These are phyloP conservation scores for Xerocomus minutiporus DNA, from an alignment of 1,284 basidiomycete species.

Conservation along the genomic window DNA sequence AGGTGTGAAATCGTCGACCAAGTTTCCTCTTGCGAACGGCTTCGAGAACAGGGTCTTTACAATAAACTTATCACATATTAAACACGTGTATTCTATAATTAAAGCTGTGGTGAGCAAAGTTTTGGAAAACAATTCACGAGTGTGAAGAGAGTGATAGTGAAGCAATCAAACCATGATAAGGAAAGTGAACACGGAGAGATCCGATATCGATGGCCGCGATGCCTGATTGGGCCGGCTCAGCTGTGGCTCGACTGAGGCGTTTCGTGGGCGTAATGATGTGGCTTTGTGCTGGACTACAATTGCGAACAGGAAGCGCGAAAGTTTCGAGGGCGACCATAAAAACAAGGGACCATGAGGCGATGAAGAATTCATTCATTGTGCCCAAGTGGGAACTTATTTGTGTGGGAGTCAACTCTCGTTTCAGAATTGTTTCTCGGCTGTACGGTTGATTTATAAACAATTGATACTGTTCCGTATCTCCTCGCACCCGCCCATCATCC, in stretches of 20 bases:
- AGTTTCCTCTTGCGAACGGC: constrained; percentile 2
- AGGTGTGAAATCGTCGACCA: neutral
- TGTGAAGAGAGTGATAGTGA: constrained; percentile 8
- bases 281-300: constrained; percentile 23
- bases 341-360: constrained; percentile 15
- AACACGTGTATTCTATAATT: neutral
- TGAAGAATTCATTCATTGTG: constrained; percentile 13
- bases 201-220: constrained; percentile 15
- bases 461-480: neutral
- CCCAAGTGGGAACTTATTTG: constrained; percentile 16
- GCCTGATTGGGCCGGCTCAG: neutral
- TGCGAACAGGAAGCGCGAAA: neutral
- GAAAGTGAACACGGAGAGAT: constrained; percentile 9
- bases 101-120: constrained; percentile 2
- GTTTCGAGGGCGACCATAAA: neutral
- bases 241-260: constrained; percentile 4
- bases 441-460: constrained; percentile 22
- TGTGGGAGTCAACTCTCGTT: constrained; percentile 15
- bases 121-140: constrained; percentile 3
- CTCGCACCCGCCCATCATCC: neutral
- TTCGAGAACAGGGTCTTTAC: constrained; percentile 1
- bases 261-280: neutral
- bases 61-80: neutral
- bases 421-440: constrained; percentile 19
- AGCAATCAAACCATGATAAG: constrained; percentile 1